A percentile compares a stretch with the other conserved stretches of the same genome.
Evolutionary conservation across 176 grass and related monocot species (phyloP).

Genomic region (Stipa capillata): DNA sequence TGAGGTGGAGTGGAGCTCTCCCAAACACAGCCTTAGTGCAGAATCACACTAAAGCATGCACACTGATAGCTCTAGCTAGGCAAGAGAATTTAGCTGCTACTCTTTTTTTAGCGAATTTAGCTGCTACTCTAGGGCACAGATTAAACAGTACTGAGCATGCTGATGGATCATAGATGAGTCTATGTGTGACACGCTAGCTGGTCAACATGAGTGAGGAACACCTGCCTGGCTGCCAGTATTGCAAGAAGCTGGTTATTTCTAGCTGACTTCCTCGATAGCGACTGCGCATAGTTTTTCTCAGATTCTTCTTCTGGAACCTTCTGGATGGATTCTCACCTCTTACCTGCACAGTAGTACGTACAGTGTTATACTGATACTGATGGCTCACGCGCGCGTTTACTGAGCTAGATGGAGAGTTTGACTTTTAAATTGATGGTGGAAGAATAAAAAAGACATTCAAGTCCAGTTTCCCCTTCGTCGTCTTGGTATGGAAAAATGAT

Average conservation of each 20-base stretch:
- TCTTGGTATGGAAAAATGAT: not conserved
- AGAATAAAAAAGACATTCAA: not conserved
- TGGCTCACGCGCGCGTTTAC: not conserved
- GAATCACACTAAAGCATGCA: too few relatives aligned
- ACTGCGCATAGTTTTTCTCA: not conserved
- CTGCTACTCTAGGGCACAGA: too few relatives aligned
- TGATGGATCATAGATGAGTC: not conserved
- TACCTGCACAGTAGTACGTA: conserved; percentile 18
- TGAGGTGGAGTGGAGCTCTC: too few relatives aligned
- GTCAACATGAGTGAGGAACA: not conserved
- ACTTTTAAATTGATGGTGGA: not conserved
- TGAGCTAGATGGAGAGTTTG: not conserved
- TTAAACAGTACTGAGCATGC: not conserved
- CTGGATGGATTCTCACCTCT: conserved; percentile 3
- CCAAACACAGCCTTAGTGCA: too few relatives aligned
- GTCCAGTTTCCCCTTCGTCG: not conserved
- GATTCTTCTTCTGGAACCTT: conserved; percentile 7
- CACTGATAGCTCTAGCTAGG: too few relatives aligned
- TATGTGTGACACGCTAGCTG: not conserved
- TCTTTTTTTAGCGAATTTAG: too few relatives aligned
- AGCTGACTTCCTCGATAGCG: not conserved
- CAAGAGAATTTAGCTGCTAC: not conserved
- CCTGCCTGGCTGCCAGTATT: not conserved
- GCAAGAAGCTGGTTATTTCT: too few relatives aligned
- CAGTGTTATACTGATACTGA: not conserved